These are phyloP conservation scores for Logfia minima DNA, from an alignment of 129 eudicot species.

Conservation along the genomic window DNA sequence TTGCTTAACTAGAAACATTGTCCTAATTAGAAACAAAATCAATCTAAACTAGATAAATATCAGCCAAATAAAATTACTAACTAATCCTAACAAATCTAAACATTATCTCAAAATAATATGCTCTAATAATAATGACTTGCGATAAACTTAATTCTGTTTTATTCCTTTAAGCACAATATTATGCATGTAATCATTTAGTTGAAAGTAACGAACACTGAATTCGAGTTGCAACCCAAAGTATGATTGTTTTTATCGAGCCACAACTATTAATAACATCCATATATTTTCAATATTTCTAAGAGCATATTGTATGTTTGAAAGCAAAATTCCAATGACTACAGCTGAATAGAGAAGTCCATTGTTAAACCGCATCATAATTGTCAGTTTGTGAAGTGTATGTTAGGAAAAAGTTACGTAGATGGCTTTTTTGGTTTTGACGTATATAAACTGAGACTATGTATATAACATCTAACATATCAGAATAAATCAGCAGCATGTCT, in stretches of 20 bases:
- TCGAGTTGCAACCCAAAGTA: not conserved
- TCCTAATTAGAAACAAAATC: no score
- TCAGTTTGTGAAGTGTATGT: no score
- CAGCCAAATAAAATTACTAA: no score
- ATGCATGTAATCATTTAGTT: not conserved
- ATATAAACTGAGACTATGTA: not conserved
- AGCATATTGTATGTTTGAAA: not conserved
- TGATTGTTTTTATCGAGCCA: not conserved
- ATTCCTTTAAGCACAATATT: no score
- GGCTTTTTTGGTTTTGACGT: not conserved
- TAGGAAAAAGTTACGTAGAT: no score
- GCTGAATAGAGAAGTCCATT: not conserved
- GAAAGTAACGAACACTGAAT: not conserved
- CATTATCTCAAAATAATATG: no score
- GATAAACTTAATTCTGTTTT: not conserved
- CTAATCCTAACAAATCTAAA: no score
- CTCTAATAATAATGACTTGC: not conserved
- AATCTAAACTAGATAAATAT: no score
- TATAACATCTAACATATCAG: no score
- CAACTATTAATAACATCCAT: not conserved
- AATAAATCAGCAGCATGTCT: no score
- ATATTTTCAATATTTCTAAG: not conserved
- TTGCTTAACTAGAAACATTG: no score
- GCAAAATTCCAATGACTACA: not conserved
- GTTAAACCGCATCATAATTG: not conserved